phyloP scores from a whole-genome alignment of 1,284 basidiomycete species.

The Leccinum ponderosum region DNA sequence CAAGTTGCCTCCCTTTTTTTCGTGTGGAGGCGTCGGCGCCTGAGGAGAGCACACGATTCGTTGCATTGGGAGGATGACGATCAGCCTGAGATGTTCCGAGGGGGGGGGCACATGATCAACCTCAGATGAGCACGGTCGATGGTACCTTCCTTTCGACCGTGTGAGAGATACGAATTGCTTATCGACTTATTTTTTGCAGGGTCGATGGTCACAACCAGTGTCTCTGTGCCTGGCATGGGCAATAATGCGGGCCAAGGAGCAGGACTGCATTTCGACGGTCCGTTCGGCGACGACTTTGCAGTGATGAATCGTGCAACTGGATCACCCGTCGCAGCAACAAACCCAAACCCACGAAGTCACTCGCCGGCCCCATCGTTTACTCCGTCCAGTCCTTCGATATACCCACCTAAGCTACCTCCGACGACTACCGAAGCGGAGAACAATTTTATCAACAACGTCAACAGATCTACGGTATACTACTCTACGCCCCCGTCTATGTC shows the following conservation, averaged over 20 bases:
- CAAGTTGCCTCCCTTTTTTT: conserved; percentile 35
- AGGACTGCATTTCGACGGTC: not conserved
- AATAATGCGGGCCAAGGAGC: not conserved
- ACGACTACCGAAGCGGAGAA: conserved; percentile 1
- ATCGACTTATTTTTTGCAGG: not conserved
- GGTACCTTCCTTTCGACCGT: not conserved
- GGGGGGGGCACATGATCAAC: conserved; percentile 19
- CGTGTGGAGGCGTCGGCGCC: conserved; percentile 43
- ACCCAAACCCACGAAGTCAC: conserved; percentile 4
- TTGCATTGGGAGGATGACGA: conserved; percentile 38
- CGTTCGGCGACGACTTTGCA: conserved; percentile 1
- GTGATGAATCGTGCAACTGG: conserved; percentile 9
- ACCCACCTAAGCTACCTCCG: conserved; percentile 11
- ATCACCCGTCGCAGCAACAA: conserved; percentile 19
- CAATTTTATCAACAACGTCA: not conserved
- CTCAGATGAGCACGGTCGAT: conserved; percentile 15
- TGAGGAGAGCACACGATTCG: conserved; percentile 34
- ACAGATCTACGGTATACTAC: not conserved
- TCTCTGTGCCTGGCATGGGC: not conserved
- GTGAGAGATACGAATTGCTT: not conserved
- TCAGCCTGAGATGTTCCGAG: not conserved
- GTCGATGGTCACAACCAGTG: not conserved
- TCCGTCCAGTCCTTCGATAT: conserved; percentile 19
- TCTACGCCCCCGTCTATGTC: not conserved
- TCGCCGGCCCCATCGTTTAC: conserved; percentile 5